Evolutionary conservation across 2,329 filamentous ascomycete species (phyloP).

Genomic region (Leptosphaerulina australis): DNA sequence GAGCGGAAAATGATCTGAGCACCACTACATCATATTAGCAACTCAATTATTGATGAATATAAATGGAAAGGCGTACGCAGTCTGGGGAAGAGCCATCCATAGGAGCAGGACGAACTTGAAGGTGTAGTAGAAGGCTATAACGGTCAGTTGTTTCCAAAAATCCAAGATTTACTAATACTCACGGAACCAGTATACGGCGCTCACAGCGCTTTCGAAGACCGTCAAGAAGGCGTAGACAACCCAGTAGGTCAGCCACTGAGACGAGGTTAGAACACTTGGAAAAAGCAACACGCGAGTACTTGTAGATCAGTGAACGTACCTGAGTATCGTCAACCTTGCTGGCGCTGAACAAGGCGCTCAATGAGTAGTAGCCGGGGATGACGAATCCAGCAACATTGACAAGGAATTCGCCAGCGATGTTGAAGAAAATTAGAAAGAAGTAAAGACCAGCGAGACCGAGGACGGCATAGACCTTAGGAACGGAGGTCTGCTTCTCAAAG

Average conservation of each 20-base stretch:
- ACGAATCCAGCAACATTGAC: slow-evolving; percentile 86
- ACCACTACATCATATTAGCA: slow-evolving; percentile 64
- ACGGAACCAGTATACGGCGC: slow-evolving; percentile 88
- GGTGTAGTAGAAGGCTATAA: slow-evolving; percentile 90
- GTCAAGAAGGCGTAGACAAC: slow-evolving; percentile 84
- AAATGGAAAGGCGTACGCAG: slow-evolving; percentile 77
- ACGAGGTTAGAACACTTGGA: slow-evolving; percentile 44
- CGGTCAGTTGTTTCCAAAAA: slow-evolving; percentile 17
- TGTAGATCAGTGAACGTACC: slow-evolving; percentile 56
- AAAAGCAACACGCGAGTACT: slow-evolving; percentile 14
- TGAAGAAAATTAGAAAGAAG: slow-evolving; percentile 92
- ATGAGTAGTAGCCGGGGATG: slow-evolving; percentile 83
- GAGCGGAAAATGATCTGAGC: slow-evolving; percentile 97
- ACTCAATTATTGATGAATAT: slow-evolving; percentile 22
- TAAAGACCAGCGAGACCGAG: slow-evolving; percentile 78
- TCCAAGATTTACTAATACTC: slow-evolving; percentile 24
- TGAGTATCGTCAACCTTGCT: slow-evolving; percentile 80
- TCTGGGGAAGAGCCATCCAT: slow-evolving; percentile 96
- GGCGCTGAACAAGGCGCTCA: slow-evolving; percentile 74
- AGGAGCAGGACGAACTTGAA: slow-evolving; percentile 99
- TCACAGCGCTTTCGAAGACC: slow-evolving; percentile 81
- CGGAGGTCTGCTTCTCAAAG: slow-evolving; percentile 80
- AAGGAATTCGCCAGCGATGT: slow-evolving; percentile 85
- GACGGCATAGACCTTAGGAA: slow-evolving; percentile 84
- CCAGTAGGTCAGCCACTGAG: slow-evolving; percentile 81